Evolutionary conservation across 177 flowering plant genomes (phyloP), one percentile per base, ranked within the genome.

Genomic region (Vitis hybrid): DNA sequence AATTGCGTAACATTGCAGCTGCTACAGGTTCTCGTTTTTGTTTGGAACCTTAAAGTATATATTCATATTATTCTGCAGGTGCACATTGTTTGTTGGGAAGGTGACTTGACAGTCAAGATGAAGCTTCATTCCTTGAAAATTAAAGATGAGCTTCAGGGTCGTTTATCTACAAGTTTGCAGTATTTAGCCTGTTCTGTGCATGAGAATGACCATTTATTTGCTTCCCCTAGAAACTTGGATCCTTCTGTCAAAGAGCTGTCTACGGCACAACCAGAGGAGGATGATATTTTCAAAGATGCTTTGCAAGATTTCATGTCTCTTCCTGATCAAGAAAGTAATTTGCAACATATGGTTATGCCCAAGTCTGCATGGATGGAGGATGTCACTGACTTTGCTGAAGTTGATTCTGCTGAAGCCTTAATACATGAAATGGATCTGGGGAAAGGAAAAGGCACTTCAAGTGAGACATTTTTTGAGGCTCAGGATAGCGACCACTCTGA

Each of bases 101-200:
- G 85, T 60, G 92, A 91, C 68, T 69, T 95, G 64, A 81, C 85
- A 0, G 79, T 88, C 14, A 91, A 90, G 78, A 84, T 77, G 84
- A 95, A 95, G 79, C 78, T 95, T 65, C 95, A 91, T 65, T 91
- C 94, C 9, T 70, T 95, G 68, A 86, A 84, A 79, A 90, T 95
- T 61, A 90, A 81, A 79, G 99, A 95, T 85, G 94, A 89, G 64
- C 91, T 95, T 78, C 98, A 91, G 75, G 83, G 90, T 75, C 75
- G 74, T 51, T 67, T 68, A 10, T 81, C 89, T 21, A 48, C 33
- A 61, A 64, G 65, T 73, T 77, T 84, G 16, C 89, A 86, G 66
- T 93, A 88, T 80, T 80, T 95, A 64, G 97, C 94, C 13, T 81
- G 83, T 72, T 95, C 99, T 2, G 92, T 91, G 65, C 74, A 80